Conservation (phyloP, 23 red algal genomes). For the Gracilaria gracilis region DNA sequence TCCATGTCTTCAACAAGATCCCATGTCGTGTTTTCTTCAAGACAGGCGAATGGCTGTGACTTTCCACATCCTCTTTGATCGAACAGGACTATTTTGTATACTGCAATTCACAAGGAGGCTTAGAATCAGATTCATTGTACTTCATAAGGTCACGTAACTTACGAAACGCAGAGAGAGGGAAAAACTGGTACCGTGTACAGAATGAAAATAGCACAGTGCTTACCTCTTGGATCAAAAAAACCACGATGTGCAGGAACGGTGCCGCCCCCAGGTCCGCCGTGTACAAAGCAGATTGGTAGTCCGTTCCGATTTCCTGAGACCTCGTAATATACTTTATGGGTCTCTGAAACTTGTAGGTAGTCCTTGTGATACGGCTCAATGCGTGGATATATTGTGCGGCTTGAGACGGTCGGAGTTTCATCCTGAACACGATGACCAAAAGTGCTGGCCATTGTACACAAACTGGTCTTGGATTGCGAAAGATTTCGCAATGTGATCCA, state of each 20-base stretch:
- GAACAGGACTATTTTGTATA: constrained; percentile 83
- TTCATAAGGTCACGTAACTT: neutral
- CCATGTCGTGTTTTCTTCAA: constrained; percentile 87
- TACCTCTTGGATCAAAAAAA: constrained; percentile 85
- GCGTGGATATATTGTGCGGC: constrained; percentile 63
- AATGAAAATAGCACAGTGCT: neutral
- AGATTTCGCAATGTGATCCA: neutral
- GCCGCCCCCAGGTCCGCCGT: constrained; percentile 86
- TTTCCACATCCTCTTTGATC: constrained; percentile 86
- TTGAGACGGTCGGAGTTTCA: neutral
- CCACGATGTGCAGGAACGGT: constrained; percentile 56
- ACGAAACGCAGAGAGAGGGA: neutral
- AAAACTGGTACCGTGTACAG: neutral
- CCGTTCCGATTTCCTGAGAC: constrained; percentile 80
- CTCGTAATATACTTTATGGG: constrained; percentile 80
- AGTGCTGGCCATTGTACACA: neutral
- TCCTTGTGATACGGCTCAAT: constrained; percentile 68
- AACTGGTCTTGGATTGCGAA: neutral
- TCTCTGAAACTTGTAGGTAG: constrained; percentile 61
- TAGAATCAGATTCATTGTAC: constrained; percentile 4
- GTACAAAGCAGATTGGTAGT: constrained; percentile 68
- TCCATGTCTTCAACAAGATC: constrained; percentile 76
- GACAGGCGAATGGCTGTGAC: constrained; percentile 56
- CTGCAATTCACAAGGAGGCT: constrained; percentile 12
- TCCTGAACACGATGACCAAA: neutral